These are phyloP conservation scores for Exophiala calicioides DNA, from an alignment of 2,329 filamentous ascomycete species.

Conservation along the genomic window DNA sequence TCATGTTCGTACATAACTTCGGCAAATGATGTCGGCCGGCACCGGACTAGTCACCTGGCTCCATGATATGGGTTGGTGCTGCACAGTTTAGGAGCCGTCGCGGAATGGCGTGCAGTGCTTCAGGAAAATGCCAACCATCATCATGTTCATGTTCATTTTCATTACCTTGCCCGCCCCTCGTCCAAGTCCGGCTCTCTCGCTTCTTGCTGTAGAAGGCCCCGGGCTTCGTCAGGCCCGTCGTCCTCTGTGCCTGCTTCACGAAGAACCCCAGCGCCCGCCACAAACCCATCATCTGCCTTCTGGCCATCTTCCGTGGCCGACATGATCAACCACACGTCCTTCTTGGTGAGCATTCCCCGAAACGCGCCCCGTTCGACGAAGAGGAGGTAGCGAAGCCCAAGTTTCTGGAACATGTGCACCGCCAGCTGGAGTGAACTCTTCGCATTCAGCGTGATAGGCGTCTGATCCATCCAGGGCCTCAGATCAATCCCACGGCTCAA, in stretches of 20 bases:
- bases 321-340: constrained; percentile 92
- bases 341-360: constrained; percentile 89
- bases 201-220: constrained; percentile 25
- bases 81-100: no score
- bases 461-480: constrained; percentile 98
- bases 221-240: constrained; percentile 24
- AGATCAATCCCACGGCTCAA: constrained; percentile 79
- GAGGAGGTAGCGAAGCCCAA: constrained; percentile 86
- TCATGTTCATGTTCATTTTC: no score
- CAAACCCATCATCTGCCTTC: constrained; percentile 19
- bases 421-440: constrained; percentile 78
- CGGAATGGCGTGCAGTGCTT: no score
- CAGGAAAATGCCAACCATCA: no score
- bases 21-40: no score
- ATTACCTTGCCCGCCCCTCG: constrained; percentile 10
- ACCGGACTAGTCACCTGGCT: no score
- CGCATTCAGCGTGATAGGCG: constrained; percentile 83
- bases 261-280: constrained; percentile 24
- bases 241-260: constrained; percentile 17
- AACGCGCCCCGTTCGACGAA: constrained; percentile 81
- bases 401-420: constrained; percentile 89
- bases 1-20: no score
- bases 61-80: no score
- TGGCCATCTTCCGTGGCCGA: constrained; percentile 68
- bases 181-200: constrained; percentile 11